Percentiles rank a stretch among this genome's conserved stretches.
These are phyloP conservation scores for Pouteria glomerata DNA, from an alignment of 148 eudicot genomes.

Conservation along the genomic window DNA sequence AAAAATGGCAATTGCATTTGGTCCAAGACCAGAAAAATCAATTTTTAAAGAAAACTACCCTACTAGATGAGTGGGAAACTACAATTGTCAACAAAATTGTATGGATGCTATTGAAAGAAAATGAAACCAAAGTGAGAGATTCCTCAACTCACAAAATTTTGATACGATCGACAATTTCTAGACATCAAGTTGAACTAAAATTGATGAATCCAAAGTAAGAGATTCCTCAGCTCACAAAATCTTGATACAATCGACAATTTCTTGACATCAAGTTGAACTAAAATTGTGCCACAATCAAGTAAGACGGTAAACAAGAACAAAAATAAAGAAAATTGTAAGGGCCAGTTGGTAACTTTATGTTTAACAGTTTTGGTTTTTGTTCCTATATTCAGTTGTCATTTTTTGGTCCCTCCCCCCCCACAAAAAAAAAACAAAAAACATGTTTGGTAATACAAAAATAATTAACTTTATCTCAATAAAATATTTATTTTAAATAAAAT, in stretches of 20 bases:
- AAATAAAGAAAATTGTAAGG: not conserved
- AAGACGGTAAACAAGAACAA: slow-evolving; percentile 2
- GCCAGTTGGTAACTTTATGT: not conserved
- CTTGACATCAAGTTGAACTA: not conserved
- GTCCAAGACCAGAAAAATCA: not conserved
- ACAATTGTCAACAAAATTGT: not conserved
- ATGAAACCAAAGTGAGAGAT: not conserved
- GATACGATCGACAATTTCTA: not conserved
- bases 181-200: not conserved
- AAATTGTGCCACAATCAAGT: not conserved
- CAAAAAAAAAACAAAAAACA: no score
- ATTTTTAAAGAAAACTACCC: not conserved
- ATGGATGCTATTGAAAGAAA: not conserved
- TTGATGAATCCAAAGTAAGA: no score
- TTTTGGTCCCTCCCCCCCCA: no score
- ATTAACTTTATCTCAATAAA: no score
- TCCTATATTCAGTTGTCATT: no score
- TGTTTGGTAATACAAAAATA: no score
- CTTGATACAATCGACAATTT: no score
- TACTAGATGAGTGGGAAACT: not conserved
- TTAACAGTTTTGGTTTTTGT: no score
- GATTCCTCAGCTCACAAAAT: no score
- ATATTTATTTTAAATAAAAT: no score
- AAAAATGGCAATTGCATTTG: not conserved
- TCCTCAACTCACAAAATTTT: not conserved